Conservation (phyloP, 257 asterid species). For the Rhazya stricta region DNA sequence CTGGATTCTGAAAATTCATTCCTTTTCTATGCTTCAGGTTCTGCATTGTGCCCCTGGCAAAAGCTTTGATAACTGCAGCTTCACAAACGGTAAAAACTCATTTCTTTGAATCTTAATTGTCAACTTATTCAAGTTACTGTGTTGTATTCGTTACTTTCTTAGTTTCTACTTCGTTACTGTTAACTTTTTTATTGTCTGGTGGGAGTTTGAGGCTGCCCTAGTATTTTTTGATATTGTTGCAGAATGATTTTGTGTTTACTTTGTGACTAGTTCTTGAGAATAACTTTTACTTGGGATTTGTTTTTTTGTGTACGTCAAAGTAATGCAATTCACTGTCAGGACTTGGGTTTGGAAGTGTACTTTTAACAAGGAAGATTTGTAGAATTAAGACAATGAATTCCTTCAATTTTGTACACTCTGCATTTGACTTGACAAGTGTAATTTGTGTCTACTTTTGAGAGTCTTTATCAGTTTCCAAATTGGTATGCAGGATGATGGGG, state of each 20-base stretch:
- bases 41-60: constrained; percentile 58
- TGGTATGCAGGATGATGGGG: neutral
- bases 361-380: neutral
- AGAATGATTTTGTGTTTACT: neutral
- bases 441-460: neutral
- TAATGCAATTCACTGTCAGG: neutral
- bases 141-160: neutral
- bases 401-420: neutral
- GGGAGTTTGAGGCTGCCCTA: neutral
- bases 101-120: constrained; percentile 5
- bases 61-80: constrained; percentile 37
- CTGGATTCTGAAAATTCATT: neutral
- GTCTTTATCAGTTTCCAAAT: neutral
- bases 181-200: neutral
- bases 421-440: neutral
- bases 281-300: neutral
- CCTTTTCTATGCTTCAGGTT: constrained; percentile 39
- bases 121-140: neutral
- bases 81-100: constrained; percentile 44
- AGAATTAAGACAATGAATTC: neutral
- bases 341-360: neutral
- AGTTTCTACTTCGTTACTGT: neutral
- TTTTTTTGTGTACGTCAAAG: neutral
- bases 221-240: neutral
- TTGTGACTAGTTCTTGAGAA: neutral